phyloP scores from a whole-genome alignment of 805 yeast genomes.

The Starmerella scarabaei region DNA sequence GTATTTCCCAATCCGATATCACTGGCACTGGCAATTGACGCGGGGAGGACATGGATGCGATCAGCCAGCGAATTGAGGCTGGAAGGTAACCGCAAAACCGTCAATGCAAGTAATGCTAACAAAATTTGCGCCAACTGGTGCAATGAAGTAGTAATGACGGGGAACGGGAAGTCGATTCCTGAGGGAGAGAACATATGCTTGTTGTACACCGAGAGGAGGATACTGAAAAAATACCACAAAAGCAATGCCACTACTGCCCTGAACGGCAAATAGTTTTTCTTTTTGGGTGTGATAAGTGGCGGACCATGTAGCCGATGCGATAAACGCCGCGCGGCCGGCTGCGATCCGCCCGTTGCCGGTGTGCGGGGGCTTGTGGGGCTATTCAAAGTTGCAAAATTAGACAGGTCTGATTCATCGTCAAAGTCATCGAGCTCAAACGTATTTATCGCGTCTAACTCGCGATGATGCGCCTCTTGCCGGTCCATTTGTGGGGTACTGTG shows the following conservation, averaged over 20 bases:
- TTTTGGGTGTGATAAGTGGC: too few species aligned
- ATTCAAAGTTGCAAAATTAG: not conserved
- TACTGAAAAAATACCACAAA: constrained; percentile 30
- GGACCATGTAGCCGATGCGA: too few species aligned
- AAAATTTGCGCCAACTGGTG: constrained; percentile 65
- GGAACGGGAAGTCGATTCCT: constrained; percentile 67
- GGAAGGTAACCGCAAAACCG: constrained; percentile 2
- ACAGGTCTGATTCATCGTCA: too few species aligned
- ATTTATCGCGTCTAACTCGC: too few species aligned
- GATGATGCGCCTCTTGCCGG: too few species aligned
- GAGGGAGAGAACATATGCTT: constrained; percentile 89
- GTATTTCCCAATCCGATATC: constrained; percentile 90
- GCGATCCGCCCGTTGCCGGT: not conserved
- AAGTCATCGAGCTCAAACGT: too few species aligned
- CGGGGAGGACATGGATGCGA: constrained; percentile 44
- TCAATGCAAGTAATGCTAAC: constrained; percentile 32
- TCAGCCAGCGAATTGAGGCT: not conserved
- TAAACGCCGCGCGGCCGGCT: too few species aligned
- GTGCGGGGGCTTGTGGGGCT: too few species aligned
- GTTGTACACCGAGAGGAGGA: constrained; percentile 45
- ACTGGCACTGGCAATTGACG: constrained; percentile 77
- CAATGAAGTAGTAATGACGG: constrained; percentile 68
- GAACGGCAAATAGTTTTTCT: not conserved
- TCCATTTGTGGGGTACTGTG: too few species aligned
- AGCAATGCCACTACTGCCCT: constrained; percentile 17